phyloP scores from a whole-genome alignment of 2,329 filamentous ascomycete genomes.

The Huntiella moniliformis region DNA sequence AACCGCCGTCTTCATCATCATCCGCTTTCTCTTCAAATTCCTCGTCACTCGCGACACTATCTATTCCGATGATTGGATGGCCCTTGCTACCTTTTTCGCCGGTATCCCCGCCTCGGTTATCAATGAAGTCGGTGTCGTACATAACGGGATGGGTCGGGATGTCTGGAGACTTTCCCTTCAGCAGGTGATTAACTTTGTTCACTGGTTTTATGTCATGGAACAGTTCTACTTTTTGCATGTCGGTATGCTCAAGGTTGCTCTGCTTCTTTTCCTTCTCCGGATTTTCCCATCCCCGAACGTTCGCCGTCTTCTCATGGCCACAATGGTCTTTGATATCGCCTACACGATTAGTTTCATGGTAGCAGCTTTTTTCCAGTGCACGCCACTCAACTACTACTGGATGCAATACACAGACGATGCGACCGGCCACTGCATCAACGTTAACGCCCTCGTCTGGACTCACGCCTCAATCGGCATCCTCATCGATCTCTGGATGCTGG shows the following conservation, averaged over 20 bases:
- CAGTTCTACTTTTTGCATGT: slow-evolving; percentile 28
- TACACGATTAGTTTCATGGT: slow-evolving; percentile 26
- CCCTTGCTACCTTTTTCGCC: slow-evolving; percentile 16
- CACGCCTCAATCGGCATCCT: slow-evolving; percentile 34
- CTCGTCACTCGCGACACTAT: slow-evolving; percentile 19
- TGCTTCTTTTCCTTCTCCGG: slow-evolving; percentile 36
- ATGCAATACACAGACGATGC: slow-evolving; percentile 27
- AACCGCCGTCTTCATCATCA: slow-evolving; percentile 22
- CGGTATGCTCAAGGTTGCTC: slow-evolving; percentile 29
- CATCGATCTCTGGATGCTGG: slow-evolving; percentile 33
- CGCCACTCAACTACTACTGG: slow-evolving; percentile 34
- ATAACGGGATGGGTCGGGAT: slow-evolving; percentile 29
- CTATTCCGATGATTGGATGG: slow-evolving; percentile 22
- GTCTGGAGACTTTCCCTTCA: slow-evolving; percentile 28
- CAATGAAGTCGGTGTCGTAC: slow-evolving; percentile 17
- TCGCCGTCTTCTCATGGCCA: slow-evolving; percentile 24
- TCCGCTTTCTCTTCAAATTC: slow-evolving; percentile 23
- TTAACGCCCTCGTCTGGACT: slow-evolving; percentile 30
- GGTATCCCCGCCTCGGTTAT: slow-evolving; percentile 19
- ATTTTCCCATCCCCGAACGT: slow-evolving; percentile 28
- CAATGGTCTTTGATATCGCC: slow-evolving; percentile 21
- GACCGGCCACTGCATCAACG: slow-evolving; percentile 30
- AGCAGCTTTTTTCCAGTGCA: slow-evolving; percentile 30
- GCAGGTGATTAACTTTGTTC: slow-evolving; percentile 25
- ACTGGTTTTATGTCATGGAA: slow-evolving; percentile 25